These are phyloP conservation scores for Phytophthora pisi DNA, from an alignment of 352 stramenopile species.

Conservation along the genomic window DNA sequence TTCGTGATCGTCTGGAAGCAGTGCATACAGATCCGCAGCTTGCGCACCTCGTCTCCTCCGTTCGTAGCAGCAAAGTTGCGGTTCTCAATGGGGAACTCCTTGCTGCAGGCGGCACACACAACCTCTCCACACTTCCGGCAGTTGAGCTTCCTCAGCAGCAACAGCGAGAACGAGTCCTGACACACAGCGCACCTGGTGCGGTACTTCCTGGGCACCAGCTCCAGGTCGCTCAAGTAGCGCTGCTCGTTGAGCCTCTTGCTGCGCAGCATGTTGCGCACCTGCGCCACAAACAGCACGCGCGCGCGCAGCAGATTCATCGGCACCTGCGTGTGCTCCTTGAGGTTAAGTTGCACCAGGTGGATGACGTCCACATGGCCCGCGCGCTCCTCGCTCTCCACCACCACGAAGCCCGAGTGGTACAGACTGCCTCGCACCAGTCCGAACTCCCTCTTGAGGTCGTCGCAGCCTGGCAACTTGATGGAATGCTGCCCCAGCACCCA, in stretches of 20 bases:
- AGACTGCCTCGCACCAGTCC: constrained; percentile 77
- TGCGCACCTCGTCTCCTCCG: constrained; percentile 55
- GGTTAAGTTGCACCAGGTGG: constrained; percentile 81
- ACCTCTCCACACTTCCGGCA: constrained; percentile 90
- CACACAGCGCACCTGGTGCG: constrained; percentile 75
- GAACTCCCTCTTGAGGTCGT: constrained; percentile 79
- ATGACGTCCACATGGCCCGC: constrained; percentile 82
- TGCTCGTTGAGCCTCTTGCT: constrained; percentile 82
- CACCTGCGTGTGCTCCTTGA: constrained; percentile 72
- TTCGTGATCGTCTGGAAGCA: constrained; percentile 84
- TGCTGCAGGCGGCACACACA: constrained; percentile 86
- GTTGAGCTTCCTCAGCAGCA: constrained; percentile 84
- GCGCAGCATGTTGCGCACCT: constrained; percentile 69
- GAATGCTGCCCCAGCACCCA: constrained; percentile 87
- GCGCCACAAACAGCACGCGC: constrained; percentile 51
- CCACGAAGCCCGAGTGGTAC: constrained; percentile 87
- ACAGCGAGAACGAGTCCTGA: constrained; percentile 82
- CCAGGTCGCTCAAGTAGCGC: constrained; percentile 77
- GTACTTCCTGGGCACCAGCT: constrained; percentile 86
- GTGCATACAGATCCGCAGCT: constrained; percentile 86
- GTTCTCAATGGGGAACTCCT: constrained; percentile 77
- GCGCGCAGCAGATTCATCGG: constrained; percentile 49
- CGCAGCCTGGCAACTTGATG: constrained; percentile 80
- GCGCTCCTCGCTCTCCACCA: constrained; percentile 80
- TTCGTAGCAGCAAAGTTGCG: constrained; percentile 49